A percentile compares a stretch with the other conserved stretches of the same genome.
Conservation (phyloP, 2,329 filamentous ascomycete species). For the Cercospora sesami region DNA sequence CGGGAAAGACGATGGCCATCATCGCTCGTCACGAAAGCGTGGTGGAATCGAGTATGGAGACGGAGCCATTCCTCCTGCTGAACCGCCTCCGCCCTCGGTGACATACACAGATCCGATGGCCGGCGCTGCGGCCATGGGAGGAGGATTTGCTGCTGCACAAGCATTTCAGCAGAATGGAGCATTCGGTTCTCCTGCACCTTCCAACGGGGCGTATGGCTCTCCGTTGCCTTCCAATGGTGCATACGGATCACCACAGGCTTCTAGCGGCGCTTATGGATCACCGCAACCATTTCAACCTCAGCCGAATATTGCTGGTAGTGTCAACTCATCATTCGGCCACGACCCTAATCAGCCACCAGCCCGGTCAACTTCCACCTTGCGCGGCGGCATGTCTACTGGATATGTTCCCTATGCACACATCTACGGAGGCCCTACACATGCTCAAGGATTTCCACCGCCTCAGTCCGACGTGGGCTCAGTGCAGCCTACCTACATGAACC, state of each 20-base stretch:
- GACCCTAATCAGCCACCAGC: constrained; percentile 14
- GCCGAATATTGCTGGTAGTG: constrained; percentile 14
- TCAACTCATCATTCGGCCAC: constrained; percentile 11
- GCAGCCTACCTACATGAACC: constrained; percentile 31
- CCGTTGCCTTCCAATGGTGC: constrained; percentile 5
- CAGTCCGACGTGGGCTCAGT: constrained; percentile 28
- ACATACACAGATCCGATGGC: constrained; percentile 11
- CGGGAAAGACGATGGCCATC: constrained; percentile 28
- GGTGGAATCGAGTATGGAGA: constrained; percentile 22
- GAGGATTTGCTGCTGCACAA: constrained; percentile 18
- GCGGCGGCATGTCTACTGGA: constrained; percentile 29
- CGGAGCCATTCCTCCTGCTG: constrained; percentile 19
- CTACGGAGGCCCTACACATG: constrained; percentile 32
- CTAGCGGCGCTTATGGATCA: constrained; percentile 13
- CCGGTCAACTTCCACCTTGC: constrained; percentile 28
- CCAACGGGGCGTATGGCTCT: constrained; percentile 7
- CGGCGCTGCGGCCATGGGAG: constrained; percentile 19
- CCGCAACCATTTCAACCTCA: constrained; percentile 18
- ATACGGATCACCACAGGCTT: constrained; percentile 13
- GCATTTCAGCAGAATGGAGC: constrained; percentile 15
- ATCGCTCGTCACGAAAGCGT: constrained; percentile 15
- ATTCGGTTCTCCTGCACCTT: constrained; percentile 1
- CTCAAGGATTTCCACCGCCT: constrained; percentile 23
- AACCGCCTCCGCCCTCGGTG: constrained; percentile 12
- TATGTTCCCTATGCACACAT: constrained; percentile 42